phyloP scores from a whole-genome alignment of 2,329 filamentous ascomycete genomes.

The Aspergillus viridinutans region DNA sequence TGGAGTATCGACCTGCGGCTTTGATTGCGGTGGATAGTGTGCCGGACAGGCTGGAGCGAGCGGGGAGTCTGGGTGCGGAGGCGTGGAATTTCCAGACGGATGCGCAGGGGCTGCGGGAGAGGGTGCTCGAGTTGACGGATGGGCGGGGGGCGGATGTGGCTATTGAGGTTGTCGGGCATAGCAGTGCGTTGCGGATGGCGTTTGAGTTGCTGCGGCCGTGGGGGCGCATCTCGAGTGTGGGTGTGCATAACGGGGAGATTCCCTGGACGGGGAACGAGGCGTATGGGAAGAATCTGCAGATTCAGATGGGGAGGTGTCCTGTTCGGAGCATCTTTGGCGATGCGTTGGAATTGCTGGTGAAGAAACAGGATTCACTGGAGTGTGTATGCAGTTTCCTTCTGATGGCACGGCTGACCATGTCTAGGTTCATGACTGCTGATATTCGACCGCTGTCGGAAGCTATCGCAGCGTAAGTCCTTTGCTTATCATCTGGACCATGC shows the following conservation, averaged over 20 bases:
- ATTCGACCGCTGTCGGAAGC: conserved; percentile 65
- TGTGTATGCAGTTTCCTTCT: conserved; percentile 38
- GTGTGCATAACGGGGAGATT: conserved; percentile 68
- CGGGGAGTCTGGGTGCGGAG: conserved; percentile 69
- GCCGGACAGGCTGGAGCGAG: conserved; percentile 65
- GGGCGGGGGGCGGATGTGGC: conserved; percentile 80
- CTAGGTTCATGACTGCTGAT: conserved; percentile 69
- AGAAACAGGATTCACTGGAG: conserved; percentile 62
- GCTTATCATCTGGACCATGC: too few relatives aligned
- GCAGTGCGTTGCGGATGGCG: conserved; percentile 62
- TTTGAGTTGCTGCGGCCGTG: conserved; percentile 70
- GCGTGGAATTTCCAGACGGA: conserved; percentile 71
- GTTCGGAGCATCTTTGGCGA: conserved; percentile 60
- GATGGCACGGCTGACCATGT: conserved; percentile 12
- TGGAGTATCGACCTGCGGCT: conserved; percentile 66
- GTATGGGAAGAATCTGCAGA: conserved; percentile 62
- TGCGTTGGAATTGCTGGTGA: conserved; percentile 58
- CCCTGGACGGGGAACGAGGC: conserved; percentile 62
- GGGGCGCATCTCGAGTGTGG: conserved; percentile 67
- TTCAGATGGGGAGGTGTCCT: conserved; percentile 73
- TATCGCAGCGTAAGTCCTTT: conserved; percentile 44
- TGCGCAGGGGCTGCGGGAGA: conserved; percentile 51
- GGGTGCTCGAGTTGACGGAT: conserved; percentile 66
- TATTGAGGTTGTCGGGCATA: conserved; percentile 70
- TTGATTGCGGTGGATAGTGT: conserved; percentile 76